phyloP scores from a whole-genome alignment of 2,329 filamentous ascomycete genomes.

The Phaeosphaeriaceae sp. region DNA sequence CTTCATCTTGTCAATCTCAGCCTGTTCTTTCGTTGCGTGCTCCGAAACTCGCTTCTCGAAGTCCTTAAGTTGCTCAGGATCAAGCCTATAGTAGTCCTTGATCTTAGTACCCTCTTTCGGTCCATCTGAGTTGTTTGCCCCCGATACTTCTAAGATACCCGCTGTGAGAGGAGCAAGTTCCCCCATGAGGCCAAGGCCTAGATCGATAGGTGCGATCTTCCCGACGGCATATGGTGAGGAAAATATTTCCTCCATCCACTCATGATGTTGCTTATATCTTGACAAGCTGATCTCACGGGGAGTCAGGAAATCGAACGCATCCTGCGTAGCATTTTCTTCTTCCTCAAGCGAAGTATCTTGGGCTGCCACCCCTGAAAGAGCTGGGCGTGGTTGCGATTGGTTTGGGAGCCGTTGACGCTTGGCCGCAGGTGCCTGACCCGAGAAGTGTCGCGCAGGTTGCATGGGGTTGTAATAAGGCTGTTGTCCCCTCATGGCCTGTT shows the following conservation, averaged over 20 bases:
- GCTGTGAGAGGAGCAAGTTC: slow-evolving; percentile 82
- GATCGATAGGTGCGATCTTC: slow-evolving; percentile 85
- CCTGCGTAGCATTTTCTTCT: slow-evolving; percentile 85
- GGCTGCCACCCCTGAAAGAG: slow-evolving; percentile 31
- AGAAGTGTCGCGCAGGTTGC: slow-evolving; percentile 41
- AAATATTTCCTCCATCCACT: slow-evolving; percentile 98
- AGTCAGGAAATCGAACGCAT: slow-evolving; percentile 87
- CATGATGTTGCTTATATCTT: slow-evolving; percentile 92
- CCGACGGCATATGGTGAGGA: slow-evolving; percentile 85
- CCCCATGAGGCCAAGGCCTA: slow-evolving; percentile 80
- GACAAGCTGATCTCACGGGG: slow-evolving; percentile 86
- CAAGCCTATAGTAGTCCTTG: slow-evolving; percentile 70
- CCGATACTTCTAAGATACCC: slow-evolving; percentile 75
- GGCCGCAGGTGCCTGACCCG: slow-evolving; percentile 51
- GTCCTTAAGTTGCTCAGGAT: slow-evolving; percentile 78
- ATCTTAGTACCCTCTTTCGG: slow-evolving; percentile 35
- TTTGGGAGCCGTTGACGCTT: slow-evolving; percentile 54
- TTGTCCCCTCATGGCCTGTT: slow-evolving; percentile 31
- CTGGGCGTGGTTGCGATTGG: slow-evolving; percentile 52
- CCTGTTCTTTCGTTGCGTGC: slow-evolving; percentile 73
- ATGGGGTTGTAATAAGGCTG: slow-evolving; percentile 46
- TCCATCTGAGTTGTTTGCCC: slow-evolving; percentile 34
- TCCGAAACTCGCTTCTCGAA: slow-evolving; percentile 80
- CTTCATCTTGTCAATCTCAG: slow-evolving; percentile 86
- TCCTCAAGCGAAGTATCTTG: slow-evolving; percentile 71